Base-by-base conservation (phyloP, 2,329 filamentous ascomycete genomes). In the Calonectria montana region DNA sequence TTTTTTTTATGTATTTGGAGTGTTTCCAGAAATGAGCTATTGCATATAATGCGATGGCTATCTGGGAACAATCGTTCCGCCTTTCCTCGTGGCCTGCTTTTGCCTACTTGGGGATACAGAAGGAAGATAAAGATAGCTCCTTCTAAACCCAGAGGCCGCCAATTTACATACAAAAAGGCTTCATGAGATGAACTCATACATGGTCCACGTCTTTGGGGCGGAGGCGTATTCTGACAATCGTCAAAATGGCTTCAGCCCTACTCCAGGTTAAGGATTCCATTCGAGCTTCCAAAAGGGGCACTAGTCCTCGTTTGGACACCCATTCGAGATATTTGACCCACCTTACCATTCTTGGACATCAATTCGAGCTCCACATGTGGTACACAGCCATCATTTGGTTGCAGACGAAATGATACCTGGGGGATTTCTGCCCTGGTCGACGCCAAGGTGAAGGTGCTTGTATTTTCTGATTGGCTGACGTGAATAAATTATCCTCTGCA, bases 251-350 rank as follows among this genome's bases (percentile, higher is more conserved):
- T 25, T 57, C 53, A 35, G 18, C 50, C 37, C 68, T 65, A 70
- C 73, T 10, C 76, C 63, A 6, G 18, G 74, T 76, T 67, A 23
- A 65, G 77, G 50, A 69, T 48, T 15, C 39, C 67, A 80, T 79
- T 80, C 79, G 77, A 81, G 71, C 18, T 59, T 48, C 29, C 29
- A 67, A 25, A 16, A 18, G 1, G 3, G 9, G 21, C 41, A n/a
- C 65, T 61, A 59, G 29, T 37, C 65, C 53, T 0, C n/a, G 37
- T 59, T 59, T 9, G 48, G 50, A 23, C 25, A 57, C 1, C 27
- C 37, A 66, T 79, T 80, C 79, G 77, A 81, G 72, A n/a, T 50
- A 4, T 10, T 21, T 4, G 12, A 12, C 29, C n/a, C 53, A 13
- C 65, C 45, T 47, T 61, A n/a, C 65, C 65, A 13, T 21, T 66